phyloP scores from a whole-genome alignment of 2,329 filamentous ascomycete genomes.

The Botrytis squamosa region DNA sequence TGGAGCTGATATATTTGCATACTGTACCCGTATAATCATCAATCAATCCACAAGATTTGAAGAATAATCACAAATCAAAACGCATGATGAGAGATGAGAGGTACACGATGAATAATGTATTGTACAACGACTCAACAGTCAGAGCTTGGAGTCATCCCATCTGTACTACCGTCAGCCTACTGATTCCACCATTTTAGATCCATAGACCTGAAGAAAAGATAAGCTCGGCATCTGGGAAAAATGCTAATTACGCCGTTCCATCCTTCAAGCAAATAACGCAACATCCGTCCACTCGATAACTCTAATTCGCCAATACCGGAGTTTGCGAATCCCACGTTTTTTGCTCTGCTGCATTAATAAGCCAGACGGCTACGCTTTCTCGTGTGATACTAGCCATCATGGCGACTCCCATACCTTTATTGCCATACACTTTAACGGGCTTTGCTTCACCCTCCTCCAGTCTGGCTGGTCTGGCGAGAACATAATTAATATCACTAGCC shows the following conservation, averaged over 20 bases:
- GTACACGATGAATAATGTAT: not conserved
- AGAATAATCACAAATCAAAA: not conserved
- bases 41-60: not conserved
- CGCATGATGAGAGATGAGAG: not conserved
- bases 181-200: not conserved
- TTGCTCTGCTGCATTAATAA: conserved; percentile 47
- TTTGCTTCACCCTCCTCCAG: conserved; percentile 23
- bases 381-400: conserved; percentile 25
- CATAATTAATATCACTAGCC: conserved; percentile 26
- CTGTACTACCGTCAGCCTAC: not conserved
- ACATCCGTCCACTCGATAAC: not conserved
- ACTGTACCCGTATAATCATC: not conserved
- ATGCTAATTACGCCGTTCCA: not conserved
- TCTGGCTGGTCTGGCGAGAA: conserved; percentile 26
- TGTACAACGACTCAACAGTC: not conserved
- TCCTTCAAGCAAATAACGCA: not conserved
- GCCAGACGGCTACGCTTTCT: conserved; percentile 47
- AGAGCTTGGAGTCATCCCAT: not conserved
- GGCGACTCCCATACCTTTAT: conserved; percentile 27
- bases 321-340: conserved; percentile 22
- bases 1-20: not conserved
- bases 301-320: conserved; percentile 10
- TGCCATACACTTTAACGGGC: conserved; percentile 22
- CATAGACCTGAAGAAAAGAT: not conserved
- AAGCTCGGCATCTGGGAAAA: not conserved